Evolutionary conservation across 2,329 filamentous ascomycete species (phyloP).

Genomic region (Penicillium sp.): DNA sequence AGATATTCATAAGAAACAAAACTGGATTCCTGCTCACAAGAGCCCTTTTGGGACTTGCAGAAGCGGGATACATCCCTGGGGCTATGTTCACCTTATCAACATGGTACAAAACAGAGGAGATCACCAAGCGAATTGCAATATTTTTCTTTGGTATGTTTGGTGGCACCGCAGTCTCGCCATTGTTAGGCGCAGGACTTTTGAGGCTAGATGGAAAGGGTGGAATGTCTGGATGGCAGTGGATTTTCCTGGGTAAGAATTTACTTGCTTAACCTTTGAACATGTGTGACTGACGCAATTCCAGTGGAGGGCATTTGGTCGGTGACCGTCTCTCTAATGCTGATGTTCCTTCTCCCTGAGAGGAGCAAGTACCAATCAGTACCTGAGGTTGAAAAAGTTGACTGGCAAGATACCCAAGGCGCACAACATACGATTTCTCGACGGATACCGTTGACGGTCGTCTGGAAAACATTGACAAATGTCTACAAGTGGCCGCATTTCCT

Average conservation of each 20-base stretch:
- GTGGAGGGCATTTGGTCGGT: slow-evolving; percentile 10
- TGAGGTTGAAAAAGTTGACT: background rate
- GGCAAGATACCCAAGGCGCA: background rate
- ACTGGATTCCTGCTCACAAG: slow-evolving; percentile 49
- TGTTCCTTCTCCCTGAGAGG: slow-evolving; percentile 4
- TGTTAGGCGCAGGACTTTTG: slow-evolving; percentile 52
- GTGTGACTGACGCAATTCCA: background rate
- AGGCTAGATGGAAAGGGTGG: slow-evolving; percentile 45
- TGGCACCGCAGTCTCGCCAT: slow-evolving; percentile 50
- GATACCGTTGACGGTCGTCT: background rate
- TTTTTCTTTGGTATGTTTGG: slow-evolving; percentile 58
- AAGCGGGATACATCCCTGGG: slow-evolving; percentile 55
- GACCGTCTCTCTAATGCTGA: background rate
- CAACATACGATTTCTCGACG: background rate
- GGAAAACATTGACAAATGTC: slow-evolving; percentile 44
- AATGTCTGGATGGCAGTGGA: slow-evolving; percentile 53
- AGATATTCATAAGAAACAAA: slow-evolving; percentile 45
- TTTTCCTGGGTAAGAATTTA: slow-evolving; percentile 44
- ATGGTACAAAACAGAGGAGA: slow-evolving; percentile 51
- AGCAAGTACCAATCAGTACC: background rate
- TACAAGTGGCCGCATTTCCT: slow-evolving; percentile 52
- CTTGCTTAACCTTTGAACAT: too few relatives aligned
- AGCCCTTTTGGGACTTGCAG: slow-evolving; percentile 48
- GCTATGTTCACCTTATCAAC: slow-evolving; percentile 54
- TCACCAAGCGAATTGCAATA: slow-evolving; percentile 50